Evolutionary conservation across 257 asterid genomes (phyloP).

Genomic region (Primulina tabacum): DNA sequence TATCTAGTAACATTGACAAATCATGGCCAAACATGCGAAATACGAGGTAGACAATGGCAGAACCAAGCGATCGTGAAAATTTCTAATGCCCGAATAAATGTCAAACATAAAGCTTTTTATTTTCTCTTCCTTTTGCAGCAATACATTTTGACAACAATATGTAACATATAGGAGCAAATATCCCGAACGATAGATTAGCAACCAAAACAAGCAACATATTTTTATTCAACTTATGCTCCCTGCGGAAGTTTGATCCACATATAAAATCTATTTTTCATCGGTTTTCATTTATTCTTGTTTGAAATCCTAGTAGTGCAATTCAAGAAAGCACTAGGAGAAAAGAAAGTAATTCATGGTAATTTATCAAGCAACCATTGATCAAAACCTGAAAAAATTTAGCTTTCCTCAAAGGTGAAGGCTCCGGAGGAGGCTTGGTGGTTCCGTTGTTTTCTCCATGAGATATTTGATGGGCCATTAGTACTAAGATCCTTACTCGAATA

Average conservation of each 20-base stretch:
- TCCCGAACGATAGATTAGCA: neutral
- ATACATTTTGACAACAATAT: neutral
- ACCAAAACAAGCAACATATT: neutral
- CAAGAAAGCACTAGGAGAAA: too few species aligned
- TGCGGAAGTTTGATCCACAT: neutral
- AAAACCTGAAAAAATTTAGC: neutral
- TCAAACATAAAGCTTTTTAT: neutral
- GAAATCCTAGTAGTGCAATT: neutral
- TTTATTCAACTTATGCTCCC: neutral
- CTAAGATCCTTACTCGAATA: neutral
- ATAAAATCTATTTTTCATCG: neutral
- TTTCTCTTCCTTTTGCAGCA: neutral
- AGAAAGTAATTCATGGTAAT: neutral
- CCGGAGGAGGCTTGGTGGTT: neutral
- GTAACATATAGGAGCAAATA: neutral
- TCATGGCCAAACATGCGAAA: neutral
- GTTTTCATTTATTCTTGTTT: neutral
- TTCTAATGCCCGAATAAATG: neutral
- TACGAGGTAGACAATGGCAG: neutral
- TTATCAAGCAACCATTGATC: neutral
- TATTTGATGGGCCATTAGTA: neutral
- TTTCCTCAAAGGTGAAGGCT: neutral
- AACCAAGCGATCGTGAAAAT: neutral
- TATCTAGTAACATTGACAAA: neutral
- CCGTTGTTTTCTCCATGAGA: neutral